Conservation (phyloP, 306 rosid genomes). For the Hippophae tibetana region DNA sequence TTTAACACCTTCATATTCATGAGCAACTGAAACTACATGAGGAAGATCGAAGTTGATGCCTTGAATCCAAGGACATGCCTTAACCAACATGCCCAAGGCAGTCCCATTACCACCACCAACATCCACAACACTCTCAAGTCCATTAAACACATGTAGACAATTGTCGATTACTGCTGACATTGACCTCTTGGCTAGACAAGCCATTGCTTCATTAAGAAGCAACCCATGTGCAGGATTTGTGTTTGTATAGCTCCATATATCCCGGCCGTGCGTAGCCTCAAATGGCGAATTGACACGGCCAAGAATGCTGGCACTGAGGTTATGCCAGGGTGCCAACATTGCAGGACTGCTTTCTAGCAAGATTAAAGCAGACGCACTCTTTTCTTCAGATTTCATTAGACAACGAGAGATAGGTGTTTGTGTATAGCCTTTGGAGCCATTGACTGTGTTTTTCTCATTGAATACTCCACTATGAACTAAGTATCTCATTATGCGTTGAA, state of each 20-base stretch:
- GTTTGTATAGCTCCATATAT: background rate
- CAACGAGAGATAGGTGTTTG: conserved; percentile 30
- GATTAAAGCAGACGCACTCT: conserved; percentile 15
- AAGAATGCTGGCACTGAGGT: conserved; percentile 7
- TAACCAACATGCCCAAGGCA: conserved; percentile 9
- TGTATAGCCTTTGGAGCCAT: background rate
- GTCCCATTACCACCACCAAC: conserved; percentile 62
- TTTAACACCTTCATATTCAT: conserved; percentile 13
- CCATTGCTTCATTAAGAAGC: conserved; percentile 4
- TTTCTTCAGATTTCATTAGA: conserved; percentile 15
- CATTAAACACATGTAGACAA: background rate
- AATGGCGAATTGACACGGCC: background rate
- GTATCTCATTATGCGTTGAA: conserved; percentile 32
- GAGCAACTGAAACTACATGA: conserved; percentile 28
- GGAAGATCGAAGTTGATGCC: conserved; percentile 51
- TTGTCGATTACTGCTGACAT: background rate
- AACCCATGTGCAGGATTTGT: background rate
- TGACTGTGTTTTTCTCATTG: conserved; percentile 8
- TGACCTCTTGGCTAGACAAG: background rate
- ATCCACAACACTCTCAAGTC: conserved; percentile 21
- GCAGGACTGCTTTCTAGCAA: conserved; percentile 30
- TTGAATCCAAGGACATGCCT: conserved; percentile 31
- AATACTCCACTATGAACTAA: conserved; percentile 27
- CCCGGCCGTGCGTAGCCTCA: background rate
- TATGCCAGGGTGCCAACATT: conserved; percentile 43